These are phyloP conservation scores for Erodium texanum DNA, from an alignment of 441 rosid species.

Conservation along the genomic window DNA sequence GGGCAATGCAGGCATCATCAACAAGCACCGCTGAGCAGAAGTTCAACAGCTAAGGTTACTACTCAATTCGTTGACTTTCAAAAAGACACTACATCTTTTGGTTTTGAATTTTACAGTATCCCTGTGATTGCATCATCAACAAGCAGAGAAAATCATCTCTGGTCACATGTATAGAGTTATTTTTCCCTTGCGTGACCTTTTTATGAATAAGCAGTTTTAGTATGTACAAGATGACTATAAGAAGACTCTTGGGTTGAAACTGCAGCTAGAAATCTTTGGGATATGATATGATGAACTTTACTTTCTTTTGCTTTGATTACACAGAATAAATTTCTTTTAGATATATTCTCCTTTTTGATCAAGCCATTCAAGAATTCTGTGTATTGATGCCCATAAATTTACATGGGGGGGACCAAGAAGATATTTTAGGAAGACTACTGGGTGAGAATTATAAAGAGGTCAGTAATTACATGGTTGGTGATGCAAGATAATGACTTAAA, in stretches of 20 bases:
- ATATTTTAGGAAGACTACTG: conserved; percentile 15
- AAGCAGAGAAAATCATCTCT: conserved; percentile 24
- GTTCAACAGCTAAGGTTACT: conserved; percentile 33
- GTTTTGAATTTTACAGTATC: conserved; percentile 20
- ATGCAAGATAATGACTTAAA: conserved; percentile 6
- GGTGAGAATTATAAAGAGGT: conserved; percentile 1
- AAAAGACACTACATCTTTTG: conserved; percentile 16
- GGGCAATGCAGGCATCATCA: conserved; percentile 57
- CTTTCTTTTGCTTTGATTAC: conserved; percentile 20
- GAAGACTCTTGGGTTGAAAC: conserved; percentile 13
- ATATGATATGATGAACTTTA: conserved; percentile 28
- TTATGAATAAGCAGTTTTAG: conserved; percentile 40
- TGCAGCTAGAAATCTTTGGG: conserved; percentile 15
- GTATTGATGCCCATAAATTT: conserved; percentile 3
- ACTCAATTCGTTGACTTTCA: conserved; percentile 4
- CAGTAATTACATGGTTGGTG: conserved; percentile 8
- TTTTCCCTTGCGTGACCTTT: conserved; percentile 23
- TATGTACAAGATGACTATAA: conserved; percentile 9
- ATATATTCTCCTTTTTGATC: conserved; percentile 9
- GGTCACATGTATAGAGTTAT: conserved; percentile 38
- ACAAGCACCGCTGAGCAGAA: conserved; percentile 61
- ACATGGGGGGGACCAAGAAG: conserved; percentile 22
- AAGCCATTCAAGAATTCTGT: neutral
- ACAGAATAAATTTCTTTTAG: conserved; percentile 10
- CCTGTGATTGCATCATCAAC: conserved; percentile 11